A percentile compares a stretch with the other conserved stretches of the same genome.
Conservation (phyloP, 257 asterid genomes). For the Capsicum pubescens region DNA sequence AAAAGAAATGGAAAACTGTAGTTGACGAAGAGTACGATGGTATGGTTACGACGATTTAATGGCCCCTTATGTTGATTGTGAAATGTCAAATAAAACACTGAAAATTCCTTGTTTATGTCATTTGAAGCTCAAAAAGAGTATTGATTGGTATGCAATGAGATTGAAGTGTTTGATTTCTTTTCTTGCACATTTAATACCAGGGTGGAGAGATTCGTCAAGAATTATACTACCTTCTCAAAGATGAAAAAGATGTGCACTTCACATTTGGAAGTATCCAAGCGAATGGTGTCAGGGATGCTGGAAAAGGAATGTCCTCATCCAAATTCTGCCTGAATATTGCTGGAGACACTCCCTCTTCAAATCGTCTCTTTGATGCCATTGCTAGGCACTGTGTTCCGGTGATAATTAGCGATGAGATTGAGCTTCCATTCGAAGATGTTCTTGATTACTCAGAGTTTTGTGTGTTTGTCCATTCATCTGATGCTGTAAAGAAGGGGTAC, state of each 20-base stretch:
- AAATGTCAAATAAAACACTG: not conserved
- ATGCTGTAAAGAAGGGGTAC: slow-evolving; percentile 65
- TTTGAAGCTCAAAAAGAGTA: slow-evolving; percentile 3
- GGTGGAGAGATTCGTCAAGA: slow-evolving; percentile 80
- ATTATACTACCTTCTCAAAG: slow-evolving; percentile 70
- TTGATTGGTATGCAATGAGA: not conserved
- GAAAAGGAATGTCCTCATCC: slow-evolving; percentile 75
- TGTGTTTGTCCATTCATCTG: slow-evolving; percentile 58
- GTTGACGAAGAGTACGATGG: not conserved
- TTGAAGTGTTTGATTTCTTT: not conserved
- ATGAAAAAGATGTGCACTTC: slow-evolving; percentile 68
- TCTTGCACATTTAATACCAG: slow-evolving; percentile 39
- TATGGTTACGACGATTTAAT: not conserved
- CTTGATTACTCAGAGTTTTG: slow-evolving; percentile 79
- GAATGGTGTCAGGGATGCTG: slow-evolving; percentile 61
- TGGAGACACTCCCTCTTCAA: slow-evolving; percentile 92
- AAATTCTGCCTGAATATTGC: slow-evolving; percentile 86
- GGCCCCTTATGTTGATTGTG: not conserved
- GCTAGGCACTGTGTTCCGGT: slow-evolving; percentile 88
- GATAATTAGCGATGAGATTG: slow-evolving; percentile 85
- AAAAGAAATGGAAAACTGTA: not conserved
- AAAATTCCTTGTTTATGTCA: not conserved
- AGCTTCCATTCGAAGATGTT: slow-evolving; percentile 77
- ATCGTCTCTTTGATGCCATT: slow-evolving; percentile 86
- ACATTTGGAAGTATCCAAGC: slow-evolving; percentile 64